phyloP scores from a whole-genome alignment of 768 basidiomycete genomes.

The Rhodotorula toruloides region DNA sequence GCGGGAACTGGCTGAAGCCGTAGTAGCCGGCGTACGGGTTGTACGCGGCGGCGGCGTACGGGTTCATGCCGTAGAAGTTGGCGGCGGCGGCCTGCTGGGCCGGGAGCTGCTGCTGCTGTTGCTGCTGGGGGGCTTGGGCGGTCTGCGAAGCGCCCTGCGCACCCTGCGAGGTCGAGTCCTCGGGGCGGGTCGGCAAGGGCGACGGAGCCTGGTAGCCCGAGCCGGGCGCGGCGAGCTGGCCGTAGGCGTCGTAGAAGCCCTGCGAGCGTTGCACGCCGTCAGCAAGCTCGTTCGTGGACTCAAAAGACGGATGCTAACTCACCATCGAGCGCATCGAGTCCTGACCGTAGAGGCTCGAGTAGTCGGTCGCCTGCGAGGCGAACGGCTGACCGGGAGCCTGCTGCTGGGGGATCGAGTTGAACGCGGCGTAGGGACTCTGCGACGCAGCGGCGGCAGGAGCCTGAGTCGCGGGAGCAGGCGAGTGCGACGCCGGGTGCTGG shows the following conservation, averaged over 20 bases:
- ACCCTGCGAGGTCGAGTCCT: slow-evolving; percentile 18
- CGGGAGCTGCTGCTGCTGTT: slow-evolving; percentile 11
- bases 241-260: slow-evolving; percentile 38
- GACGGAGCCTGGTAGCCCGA: slow-evolving; percentile 34
- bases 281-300: background rate
- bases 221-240: slow-evolving; percentile 22
- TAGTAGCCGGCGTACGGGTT: slow-evolving; percentile 34
- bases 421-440: slow-evolving; percentile 31
- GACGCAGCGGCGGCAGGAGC: slow-evolving; percentile 19
- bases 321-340: background rate
- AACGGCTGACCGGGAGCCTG: slow-evolving; percentile 30
- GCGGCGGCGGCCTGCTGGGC: slow-evolving; percentile 9
- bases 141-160: slow-evolving; percentile 8
- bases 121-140: slow-evolving; percentile 13
- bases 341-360: slow-evolving; percentile 37
- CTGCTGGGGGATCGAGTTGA: slow-evolving; percentile 35
- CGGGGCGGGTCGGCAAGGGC: slow-evolving; percentile 29
- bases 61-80: slow-evolving; percentile 8
- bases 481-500: slow-evolving; percentile 37
- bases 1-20: slow-evolving; percentile 5
- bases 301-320: background rate
- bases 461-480: slow-evolving; percentile 30
- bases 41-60: slow-evolving; percentile 15
- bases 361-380: slow-evolving; percentile 33
- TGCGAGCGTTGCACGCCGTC: background rate